These are phyloP conservation scores for Umbilicaria muhlenbergii DNA, from an alignment of 495 filamentous ascomycete species.

Conservation along the genomic window DNA sequence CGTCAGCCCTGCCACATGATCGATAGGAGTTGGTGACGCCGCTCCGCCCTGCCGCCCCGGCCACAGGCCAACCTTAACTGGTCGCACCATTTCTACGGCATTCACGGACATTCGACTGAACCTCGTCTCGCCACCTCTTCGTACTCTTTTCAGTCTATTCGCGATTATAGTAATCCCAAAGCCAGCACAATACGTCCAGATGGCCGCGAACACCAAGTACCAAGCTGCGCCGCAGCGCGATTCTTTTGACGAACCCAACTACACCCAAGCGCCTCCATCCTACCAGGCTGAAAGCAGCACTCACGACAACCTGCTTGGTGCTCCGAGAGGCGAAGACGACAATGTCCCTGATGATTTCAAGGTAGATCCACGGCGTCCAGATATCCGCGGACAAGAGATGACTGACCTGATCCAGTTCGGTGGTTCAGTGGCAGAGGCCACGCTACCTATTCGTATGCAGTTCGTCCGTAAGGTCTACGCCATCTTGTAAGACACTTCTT, in stretches of 20 bases:
- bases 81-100: no score
- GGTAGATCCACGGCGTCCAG: conserved; percentile 22
- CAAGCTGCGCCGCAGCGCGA: conserved; percentile 56
- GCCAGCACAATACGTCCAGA: conserved; percentile 12
- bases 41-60: no score
- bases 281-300: conserved; percentile 44
- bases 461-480: conserved; percentile 92
- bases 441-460: conserved; percentile 89
- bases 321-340: conserved; percentile 71
- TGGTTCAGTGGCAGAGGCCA: conserved; percentile 79
- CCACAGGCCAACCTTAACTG: no score
- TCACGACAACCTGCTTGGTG: conserved; percentile 39
- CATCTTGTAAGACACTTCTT: conserved; percentile 43
- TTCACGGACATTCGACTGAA: no score
- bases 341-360: conserved; percentile 97
- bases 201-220: conserved; percentile 58
- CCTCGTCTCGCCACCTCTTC: no score
- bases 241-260: conserved; percentile 48
- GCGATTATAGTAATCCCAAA: no score
- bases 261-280: conserved; percentile 73
- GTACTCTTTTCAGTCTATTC: no score
- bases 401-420: conserved; percentile 44
- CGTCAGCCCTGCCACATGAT: no score
- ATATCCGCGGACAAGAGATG: background rate
- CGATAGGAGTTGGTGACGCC: no score